Conservation (phyloP, 805 yeast genomes). For the Metschnikowia dekortorum region DNA sequence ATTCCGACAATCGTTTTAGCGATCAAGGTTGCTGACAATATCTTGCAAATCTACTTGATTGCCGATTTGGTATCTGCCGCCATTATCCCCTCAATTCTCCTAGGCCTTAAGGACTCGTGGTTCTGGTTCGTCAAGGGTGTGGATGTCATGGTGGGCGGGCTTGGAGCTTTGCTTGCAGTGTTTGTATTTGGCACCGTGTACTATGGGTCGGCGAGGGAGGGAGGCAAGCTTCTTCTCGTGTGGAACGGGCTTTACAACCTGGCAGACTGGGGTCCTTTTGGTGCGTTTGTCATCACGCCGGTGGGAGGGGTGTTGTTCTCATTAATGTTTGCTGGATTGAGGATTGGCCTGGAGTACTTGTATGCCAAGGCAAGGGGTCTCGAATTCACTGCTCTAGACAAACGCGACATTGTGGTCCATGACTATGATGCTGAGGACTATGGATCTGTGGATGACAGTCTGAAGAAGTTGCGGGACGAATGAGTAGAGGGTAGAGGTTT, state of each 20-base stretch:
- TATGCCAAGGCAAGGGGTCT: conserved; percentile 32
- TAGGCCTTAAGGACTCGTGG: conserved; percentile 60
- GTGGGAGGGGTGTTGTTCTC: conserved; percentile 68
- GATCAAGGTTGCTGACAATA: conserved; percentile 72
- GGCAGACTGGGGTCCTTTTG: conserved; percentile 91
- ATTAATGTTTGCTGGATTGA: conserved; percentile 43
- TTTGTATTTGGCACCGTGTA: conserved; percentile 82
- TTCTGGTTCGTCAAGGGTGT: conserved; percentile 71
- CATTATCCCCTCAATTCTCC: conserved; percentile 75
- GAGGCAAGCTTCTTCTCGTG: conserved; percentile 69
- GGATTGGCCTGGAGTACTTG: conserved; percentile 36
- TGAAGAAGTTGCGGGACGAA: conserved; percentile 3
- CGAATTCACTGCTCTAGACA: conserved; percentile 45
- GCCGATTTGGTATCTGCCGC: conserved; percentile 88
- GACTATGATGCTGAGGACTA: conserved; percentile 13
- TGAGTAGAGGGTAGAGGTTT: too few relatives aligned
- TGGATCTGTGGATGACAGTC: conserved; percentile 18
- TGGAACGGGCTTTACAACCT: conserved; percentile 74
- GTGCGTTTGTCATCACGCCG: conserved; percentile 91
- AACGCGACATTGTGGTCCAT: conserved; percentile 18
- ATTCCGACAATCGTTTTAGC: conserved; percentile 88
- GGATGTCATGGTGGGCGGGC: conserved; percentile 79
- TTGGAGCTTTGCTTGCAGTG: conserved; percentile 76
- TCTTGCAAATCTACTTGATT: conserved; percentile 81
- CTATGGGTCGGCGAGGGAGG: conserved; percentile 66